Evolutionary conservation across 495 filamentous ascomycete species (phyloP), one percentile per base, ranked within the genome.

Genomic region (Parmelia sp.): DNA sequence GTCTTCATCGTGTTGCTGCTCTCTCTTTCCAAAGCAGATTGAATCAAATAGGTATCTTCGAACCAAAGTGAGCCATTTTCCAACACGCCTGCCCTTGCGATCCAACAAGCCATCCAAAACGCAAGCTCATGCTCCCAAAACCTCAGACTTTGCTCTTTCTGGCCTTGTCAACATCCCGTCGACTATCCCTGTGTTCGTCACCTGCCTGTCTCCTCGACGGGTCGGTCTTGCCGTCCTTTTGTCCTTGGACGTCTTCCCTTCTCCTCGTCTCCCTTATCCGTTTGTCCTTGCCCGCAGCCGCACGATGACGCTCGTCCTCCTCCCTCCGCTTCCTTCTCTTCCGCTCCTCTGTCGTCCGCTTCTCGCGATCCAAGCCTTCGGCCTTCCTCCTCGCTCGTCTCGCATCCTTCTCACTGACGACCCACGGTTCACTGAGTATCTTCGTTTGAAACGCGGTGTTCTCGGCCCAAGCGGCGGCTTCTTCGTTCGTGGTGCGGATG

Each of bases 381-480:
- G 78, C 79, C 69, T 84, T 83, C 56, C 68, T 75, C 51, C 78
- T 76, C 62, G 88, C 82, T 64, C 70, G 71, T 63, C 78, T 77
- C 12, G 88, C 70, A 66, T 90, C 80, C 60, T 74, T 78, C 8
- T 73, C 74, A 7, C 74, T 74, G 29, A 95, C 60, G 15, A 79
- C 67, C 92, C 92, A 96, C 10, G 90, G 89, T 61, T 74, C 75
- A 14, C 76, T 75, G 35, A 97, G 79, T 10, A 91, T 79, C 12
- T 89, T 80, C 19, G 73, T 75, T 31, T 84, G 79, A 68, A 90
- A 93, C 61, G 78, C 74, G 10, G 76, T 70, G 17, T 84, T 81
- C 74, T 90, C 85, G 31, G 83, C 80, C 85, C 92, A 88, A n/a
- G 90, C 91, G 19, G 73, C 70, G 35, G 90, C 87, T 71, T 98